Base-by-base conservation (phyloP, 257 asterid species). In the Solanum corneliomulleri region DNA sequence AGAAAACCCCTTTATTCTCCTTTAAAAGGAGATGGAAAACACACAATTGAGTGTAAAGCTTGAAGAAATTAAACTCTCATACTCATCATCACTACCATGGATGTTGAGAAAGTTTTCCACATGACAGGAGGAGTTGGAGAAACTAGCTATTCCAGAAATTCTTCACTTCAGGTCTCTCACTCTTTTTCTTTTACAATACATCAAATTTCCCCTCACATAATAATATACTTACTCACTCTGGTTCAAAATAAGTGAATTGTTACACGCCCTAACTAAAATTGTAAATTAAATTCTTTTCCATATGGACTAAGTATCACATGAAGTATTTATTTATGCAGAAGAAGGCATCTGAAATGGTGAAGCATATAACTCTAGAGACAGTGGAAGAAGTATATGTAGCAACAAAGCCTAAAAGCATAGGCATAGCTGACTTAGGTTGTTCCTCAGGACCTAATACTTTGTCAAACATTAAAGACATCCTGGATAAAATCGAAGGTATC, bases 401-500 rank as follows among this genome's bases (percentile, higher is more conserved):
- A 27, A 88, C 91, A n/a, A 87, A 49, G 85, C 98, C 98, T 1
- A 89, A 82, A 83, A 95, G 98, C 97, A n/a, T 94, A 64, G 97
- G 97, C 58, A 90, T 97, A 75, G 98, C 98, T 13, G 99, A 97
- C 89, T 89, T 97, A 86, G 99, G 99, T 7, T 97, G 99, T 71
- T 95, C 99, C 11, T 93, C 98, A 0, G 98, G 99, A 15, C 98
- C 96, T 0, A 97, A 95, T 89, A 83, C 98, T 2, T 91, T 97
- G 6, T 93, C 98, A 2, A 93, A 89, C 90, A 86, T 97, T 3
- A 93, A 92, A 80, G 93, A 93, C 3, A 92, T 94, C 0, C 89
- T 95, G 12, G 91, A 86, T 10, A 89, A 92, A 18, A 88, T 93
- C 3, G 93, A 91, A 47, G 86, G 31, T 11, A 87, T 89, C 7